phyloP scores from a whole-genome alignment of 2,329 filamentous ascomycete genomes.

The Neonectria coccinea region DNA sequence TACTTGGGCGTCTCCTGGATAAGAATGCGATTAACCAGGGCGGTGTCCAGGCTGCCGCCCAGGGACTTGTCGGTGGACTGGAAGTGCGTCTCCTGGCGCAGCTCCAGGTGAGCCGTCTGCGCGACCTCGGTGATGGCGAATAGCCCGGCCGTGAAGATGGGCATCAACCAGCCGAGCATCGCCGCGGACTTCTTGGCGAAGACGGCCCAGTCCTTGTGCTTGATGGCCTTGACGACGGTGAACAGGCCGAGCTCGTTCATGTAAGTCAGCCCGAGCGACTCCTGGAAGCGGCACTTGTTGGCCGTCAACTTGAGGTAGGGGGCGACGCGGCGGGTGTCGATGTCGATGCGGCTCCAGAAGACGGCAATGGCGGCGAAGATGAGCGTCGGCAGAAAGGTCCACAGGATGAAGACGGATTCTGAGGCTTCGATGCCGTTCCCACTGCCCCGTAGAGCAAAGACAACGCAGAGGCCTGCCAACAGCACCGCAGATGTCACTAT shows the following conservation, averaged over 20 bases:
- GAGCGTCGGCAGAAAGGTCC: conserved; percentile 45
- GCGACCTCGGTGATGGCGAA: conserved; percentile 41
- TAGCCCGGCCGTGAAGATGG: conserved; percentile 46
- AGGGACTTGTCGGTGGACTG: conserved; percentile 37
- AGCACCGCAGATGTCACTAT: conserved; percentile 33
- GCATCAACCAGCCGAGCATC: conserved; percentile 46
- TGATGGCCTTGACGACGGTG: conserved; percentile 43
- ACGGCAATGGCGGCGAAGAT: conserved; percentile 35
- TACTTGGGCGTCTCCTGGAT: conserved; percentile 39
- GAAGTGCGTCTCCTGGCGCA: conserved; percentile 39
- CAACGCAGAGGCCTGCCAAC: conserved; percentile 38
- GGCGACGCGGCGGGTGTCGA: conserved; percentile 43
- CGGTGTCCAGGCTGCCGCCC: conserved; percentile 27
- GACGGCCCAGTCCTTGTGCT: conserved; percentile 44
- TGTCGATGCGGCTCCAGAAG: conserved; percentile 43
- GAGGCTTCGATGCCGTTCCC: conserved; percentile 36
- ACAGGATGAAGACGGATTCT: conserved; percentile 37
- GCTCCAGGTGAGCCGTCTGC: conserved; percentile 36
- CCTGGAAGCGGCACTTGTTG: conserved; percentile 39
- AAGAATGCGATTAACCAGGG: conserved; percentile 36
- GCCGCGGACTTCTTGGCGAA: conserved; percentile 42
- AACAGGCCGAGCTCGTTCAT: conserved; percentile 45
- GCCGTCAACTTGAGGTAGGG: conserved; percentile 42
- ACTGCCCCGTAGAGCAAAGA: conserved; percentile 37
- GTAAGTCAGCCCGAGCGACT: conserved; percentile 44